Conservation (phyloP, 2,329 filamentous ascomycete species). For the Cucurbitaria berberidis region DNA sequence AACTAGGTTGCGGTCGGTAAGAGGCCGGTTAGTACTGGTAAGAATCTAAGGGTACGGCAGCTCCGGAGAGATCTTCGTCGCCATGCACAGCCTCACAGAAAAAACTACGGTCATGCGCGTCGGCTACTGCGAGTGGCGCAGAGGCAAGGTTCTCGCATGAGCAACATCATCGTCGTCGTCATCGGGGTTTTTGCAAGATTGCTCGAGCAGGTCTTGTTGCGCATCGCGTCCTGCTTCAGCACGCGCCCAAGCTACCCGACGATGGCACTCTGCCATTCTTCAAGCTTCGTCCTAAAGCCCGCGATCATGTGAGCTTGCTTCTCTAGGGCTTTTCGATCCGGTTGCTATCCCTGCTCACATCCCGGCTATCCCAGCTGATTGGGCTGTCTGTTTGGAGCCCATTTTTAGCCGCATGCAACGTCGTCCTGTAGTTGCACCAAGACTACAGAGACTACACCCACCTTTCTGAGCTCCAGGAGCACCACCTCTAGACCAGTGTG, state of each 20-base stretch:
- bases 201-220: constrained; percentile 22
- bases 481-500: constrained; percentile 30
- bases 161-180: constrained; percentile 10
- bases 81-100: constrained; percentile 36
- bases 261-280: constrained; percentile 23
- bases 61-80: constrained; percentile 35
- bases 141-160: constrained; percentile 12
- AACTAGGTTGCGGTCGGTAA: constrained; percentile 10
- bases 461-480: constrained; percentile 31
- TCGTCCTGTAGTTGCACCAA: constrained; percentile 48
- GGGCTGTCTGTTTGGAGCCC: constrained; percentile 38
- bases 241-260: constrained; percentile 45
- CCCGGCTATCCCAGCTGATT: constrained; percentile 44
- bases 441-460: constrained; percentile 41
- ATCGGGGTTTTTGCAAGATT: constrained; percentile 8
- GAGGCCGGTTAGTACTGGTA: constrained; percentile 10
- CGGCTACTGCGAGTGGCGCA: constrained; percentile 26
- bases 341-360: constrained; percentile 34
- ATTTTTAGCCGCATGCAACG: constrained; percentile 48
- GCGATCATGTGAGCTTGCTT: constrained; percentile 41
- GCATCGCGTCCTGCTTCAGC: constrained; percentile 37
- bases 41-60: constrained; percentile 20
- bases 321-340: constrained; percentile 22
- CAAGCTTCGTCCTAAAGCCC: constrained; percentile 25
- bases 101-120: constrained; percentile 9